Conservation (phyloP, 2,329 filamentous ascomycete genomes). For the Pestalotiopsis sp. region DNA sequence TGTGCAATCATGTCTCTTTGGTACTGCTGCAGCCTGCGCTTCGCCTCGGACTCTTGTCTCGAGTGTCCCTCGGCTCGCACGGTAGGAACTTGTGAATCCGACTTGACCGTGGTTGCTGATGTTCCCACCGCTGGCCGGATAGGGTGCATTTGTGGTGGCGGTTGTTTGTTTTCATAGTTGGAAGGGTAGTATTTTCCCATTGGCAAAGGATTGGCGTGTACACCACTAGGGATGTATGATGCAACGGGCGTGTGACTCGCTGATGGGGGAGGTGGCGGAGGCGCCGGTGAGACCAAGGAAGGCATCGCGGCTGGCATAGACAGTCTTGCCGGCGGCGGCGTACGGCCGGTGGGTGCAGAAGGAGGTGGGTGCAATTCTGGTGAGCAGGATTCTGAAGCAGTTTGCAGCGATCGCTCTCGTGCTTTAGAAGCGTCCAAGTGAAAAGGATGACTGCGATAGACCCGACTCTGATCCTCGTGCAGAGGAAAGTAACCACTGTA, state of each 20-base stretch:
- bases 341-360: slow-evolving; percentile 17
- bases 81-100: slow-evolving; percentile 37
- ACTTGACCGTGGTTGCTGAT: slow-evolving; percentile 33
- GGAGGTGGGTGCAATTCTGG: slow-evolving; percentile 17
- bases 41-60: slow-evolving; percentile 49
- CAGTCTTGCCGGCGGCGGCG: slow-evolving; percentile 14
- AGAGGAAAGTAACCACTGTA: slow-evolving; percentile 63
- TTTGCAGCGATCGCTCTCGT: slow-evolving; percentile 36
- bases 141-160: slow-evolving; percentile 24
- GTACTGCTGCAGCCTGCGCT: slow-evolving; percentile 58
- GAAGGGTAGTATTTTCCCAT: slow-evolving; percentile 67
- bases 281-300: background rate
- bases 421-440: slow-evolving; percentile 43
- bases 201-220: slow-evolving; percentile 49
- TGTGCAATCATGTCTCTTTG: slow-evolving; percentile 64
- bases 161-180: slow-evolving; percentile 55
- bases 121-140: slow-evolving; percentile 15
- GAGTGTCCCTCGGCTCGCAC: slow-evolving; percentile 30
- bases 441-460: slow-evolving; percentile 56
- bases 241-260: slow-evolving; percentile 46
- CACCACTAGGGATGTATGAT: slow-evolving; percentile 53
- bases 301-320: slow-evolving; percentile 4
- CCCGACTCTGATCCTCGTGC: slow-evolving; percentile 56
- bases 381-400: slow-evolving; percentile 34
- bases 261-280: background rate